Evolutionary conservation across 768 basidiomycete species (phyloP).

Genomic region (Boletus tylopilopsis): DNA sequence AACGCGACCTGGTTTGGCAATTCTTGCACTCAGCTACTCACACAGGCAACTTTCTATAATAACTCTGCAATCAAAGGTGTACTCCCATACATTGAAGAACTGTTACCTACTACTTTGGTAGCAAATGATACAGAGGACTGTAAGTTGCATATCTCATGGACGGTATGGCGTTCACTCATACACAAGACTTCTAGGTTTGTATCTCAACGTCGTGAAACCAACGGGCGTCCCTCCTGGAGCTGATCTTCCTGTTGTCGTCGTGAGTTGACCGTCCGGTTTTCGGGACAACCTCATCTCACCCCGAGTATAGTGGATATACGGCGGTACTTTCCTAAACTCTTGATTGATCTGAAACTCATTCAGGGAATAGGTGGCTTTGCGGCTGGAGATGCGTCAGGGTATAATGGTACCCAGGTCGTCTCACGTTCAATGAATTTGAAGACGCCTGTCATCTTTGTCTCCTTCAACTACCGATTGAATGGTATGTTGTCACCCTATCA

Average conservation of each 20-base stretch:
- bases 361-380: constrained; percentile 10
- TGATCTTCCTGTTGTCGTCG: constrained; percentile 23
- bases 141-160: background rate
- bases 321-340: background rate
- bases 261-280: background rate
- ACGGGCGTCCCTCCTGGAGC: background rate
- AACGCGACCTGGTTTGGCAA: constrained; percentile 20
- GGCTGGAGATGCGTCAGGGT: background rate
- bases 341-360: background rate
- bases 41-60: background rate
- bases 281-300: background rate
- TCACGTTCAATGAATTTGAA: constrained; percentile 11
- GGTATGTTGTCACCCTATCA: constrained; percentile 4
- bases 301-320: background rate
- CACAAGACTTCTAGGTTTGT: constrained; percentile 18
- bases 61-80: background rate
- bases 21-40: constrained; percentile 38
- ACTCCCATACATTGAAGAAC: constrained; percentile 1
- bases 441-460: background rate
- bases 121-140: constrained; percentile 17
- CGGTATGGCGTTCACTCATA: background rate
- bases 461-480: constrained; percentile 7
- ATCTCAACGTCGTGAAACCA: constrained; percentile 14
- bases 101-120: background rate
- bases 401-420: constrained; percentile 19